Base-by-base conservation (phyloP, 202 grass and related monocot genomes). In the Saccharum hybrid region DNA sequence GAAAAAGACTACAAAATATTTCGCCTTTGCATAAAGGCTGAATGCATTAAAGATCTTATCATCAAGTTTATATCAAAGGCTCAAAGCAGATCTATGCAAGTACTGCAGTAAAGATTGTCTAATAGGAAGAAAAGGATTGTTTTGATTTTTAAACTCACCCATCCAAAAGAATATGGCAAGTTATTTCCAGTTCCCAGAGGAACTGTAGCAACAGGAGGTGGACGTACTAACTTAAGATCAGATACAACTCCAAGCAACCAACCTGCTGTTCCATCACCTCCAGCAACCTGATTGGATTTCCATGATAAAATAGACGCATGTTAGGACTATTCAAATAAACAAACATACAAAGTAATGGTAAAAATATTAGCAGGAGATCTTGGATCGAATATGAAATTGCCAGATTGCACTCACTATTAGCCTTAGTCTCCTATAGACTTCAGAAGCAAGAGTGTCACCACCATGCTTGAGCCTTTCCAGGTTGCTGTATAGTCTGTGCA, bases 121-220 rank as follows among this genome's bases (percentile, higher is more conserved):
- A 49, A 42, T 19, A 57, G 22, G 63, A 37, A 66, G 18, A 54
- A 61, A 23, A 81, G 1, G 2, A 63, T 68, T 72, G 12, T 64
- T 23, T 74, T 71, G 21, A 66, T 46, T 77, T 36, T 68, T 76
- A 51, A 41, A 87, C 89, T 81, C 92, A 99, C 96, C 96, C 95
- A 98, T 76, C 96, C 96, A 87, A 98, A 93, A 68, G 96, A 98
- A 92, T 83, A 98, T 21, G 90, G 92, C 84, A 98, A 77, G 66
- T 98, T 98, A 87, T 98, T 98, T 90, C 96, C 96, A 87, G 93
- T 98, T 80, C 96, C 93, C 40, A 99, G 56, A 73, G 96, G 96
- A 83, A 94, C 84, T 71, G 96, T 96, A 80, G 89, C 91, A 84
- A 94, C 49, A 16, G 96, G 91, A 84, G 93, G 96, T 79, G 96